Evolutionary conservation across 768 basidiomycete genomes (phyloP), one percentile per base, ranked within the genome.

Genomic region (Agaricus blazei): DNA sequence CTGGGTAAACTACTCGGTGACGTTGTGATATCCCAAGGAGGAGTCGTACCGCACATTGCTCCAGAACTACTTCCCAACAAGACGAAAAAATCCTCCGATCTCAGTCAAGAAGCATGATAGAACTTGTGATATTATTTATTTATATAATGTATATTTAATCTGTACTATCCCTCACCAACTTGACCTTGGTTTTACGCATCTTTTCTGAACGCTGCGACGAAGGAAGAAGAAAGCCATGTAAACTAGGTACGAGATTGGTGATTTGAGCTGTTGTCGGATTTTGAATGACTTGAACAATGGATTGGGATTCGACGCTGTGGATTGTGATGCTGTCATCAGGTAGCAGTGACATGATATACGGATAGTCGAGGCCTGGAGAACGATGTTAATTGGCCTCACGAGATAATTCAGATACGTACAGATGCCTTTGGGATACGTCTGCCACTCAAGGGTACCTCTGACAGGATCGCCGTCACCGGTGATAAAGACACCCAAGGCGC

Each of bases 21-120:
- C 54, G 92, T 93, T 61, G 85, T 90, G 67, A 93, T 94, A 75
- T 91, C 88, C 23, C 90, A 93, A 69, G 92, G 92, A 71, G 92
- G 91, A 79, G 88, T 90, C 52, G 84, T 61, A 2, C 54, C 57
- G 31, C 51, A 56, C 44, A 58, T 61, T 48, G 57, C 60, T 40
- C 60, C 57, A 66, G 75, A 74, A 67, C 49, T 71, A 26, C 26
- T 27, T 29, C 47, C 31, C 40, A 55, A 49, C 47, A 55, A 55
- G 48, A 53, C 52, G 23, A 53, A 53, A 36, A 53, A 53, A 31
- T 19, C 19, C 19, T 29, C 43, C 3, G 52, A 53, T 3, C 44
- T 53, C 43, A 53, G 52, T 36, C 52, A 53, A 24, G 52, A 53
- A 28, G 52, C 52, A 36, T 53, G 31, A n/a, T 36, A 1, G 34